phyloP scores from a whole-genome alignment of 1,284 basidiomycete genomes.

The Cryptococcus neoformans region DNA sequence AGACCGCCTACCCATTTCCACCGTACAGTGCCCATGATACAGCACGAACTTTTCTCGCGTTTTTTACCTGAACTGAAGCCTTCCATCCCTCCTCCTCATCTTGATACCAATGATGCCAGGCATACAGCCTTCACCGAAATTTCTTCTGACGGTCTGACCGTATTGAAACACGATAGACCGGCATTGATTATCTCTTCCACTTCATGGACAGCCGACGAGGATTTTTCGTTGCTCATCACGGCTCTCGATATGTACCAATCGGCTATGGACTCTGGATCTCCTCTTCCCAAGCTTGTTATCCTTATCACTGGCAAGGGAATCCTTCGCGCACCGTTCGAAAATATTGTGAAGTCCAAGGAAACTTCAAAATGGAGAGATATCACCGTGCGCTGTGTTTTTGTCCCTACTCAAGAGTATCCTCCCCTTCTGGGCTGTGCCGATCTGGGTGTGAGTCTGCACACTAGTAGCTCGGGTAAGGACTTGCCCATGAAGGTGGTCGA shows the following conservation, averaged over 20 bases:
- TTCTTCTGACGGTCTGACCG: conserved; percentile 19
- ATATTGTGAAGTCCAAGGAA: conserved; percentile 58
- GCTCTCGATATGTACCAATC: conserved; percentile 61
- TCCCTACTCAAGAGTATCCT: conserved; percentile 85
- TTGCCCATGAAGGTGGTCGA: conserved; percentile 99
- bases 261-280: conserved; percentile 14
- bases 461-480: conserved; percentile 85
- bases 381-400: conserved; percentile 79
- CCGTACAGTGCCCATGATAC: conserved; percentile 62
- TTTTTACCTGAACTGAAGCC: conserved; percentile 44
- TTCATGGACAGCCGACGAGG: conserved; percentile 97
- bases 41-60: conserved; percentile 67
- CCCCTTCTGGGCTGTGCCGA: conserved; percentile 83
- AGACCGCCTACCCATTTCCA: conserved; percentile 80
- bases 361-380: conserved; percentile 69
- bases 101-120: conserved; percentile 35
- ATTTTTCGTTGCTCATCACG: conserved; percentile 77
- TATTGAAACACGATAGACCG: conserved; percentile 65
- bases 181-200: conserved; percentile 89
- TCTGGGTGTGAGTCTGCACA: conserved; percentile 86
- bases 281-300: conserved; percentile 71
- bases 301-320: conserved; percentile 93
- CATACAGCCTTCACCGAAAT: conserved; percentile 29
- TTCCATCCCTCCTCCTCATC: conserved; percentile 29
- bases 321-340: conserved; percentile 69